Conservation (phyloP, 1,284 basidiomycete genomes). For the Chalciporus sp. region DNA sequence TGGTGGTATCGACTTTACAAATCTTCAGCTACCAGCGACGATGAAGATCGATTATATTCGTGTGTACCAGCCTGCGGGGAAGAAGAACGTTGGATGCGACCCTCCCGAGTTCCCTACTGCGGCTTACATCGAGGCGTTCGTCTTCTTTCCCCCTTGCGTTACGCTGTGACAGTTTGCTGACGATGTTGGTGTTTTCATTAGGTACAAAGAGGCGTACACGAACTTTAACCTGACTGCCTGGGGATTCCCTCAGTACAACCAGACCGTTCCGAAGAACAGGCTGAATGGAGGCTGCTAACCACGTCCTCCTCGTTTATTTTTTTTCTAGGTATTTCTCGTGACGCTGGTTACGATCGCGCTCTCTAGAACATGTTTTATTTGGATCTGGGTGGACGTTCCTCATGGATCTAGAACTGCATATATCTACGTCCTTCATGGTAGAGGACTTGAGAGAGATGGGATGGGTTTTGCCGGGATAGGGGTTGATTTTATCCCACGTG, state of each 20-base stretch:
- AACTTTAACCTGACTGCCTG: conserved; percentile 42
- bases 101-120: conserved; percentile 42
- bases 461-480: too few species aligned
- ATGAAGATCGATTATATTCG: conserved; percentile 49
- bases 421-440: neutral
- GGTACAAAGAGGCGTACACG: conserved; percentile 41
- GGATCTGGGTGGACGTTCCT: neutral
- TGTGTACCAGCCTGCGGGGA: conserved; percentile 43
- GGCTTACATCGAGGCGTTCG: conserved; percentile 39
- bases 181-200: conserved; percentile 6
- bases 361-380: conserved; percentile 7
- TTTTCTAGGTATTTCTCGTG: neutral
- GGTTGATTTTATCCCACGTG: conserved; percentile 37
- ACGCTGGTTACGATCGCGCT: neutral
- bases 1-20: conserved; percentile 42
- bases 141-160: neutral
- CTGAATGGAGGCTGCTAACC: conserved; percentile 37
- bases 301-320: too few species aligned
- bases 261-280: conserved; percentile 40
- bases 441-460: neutral
- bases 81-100: conserved; percentile 42
- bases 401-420: neutral
- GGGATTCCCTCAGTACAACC: conserved; percentile 37
- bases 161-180: neutral
- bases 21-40: conserved; percentile 41